Base-by-base conservation (phyloP, 1,284 basidiomycete species). In the Microbotryomycetes sp. region DNA sequence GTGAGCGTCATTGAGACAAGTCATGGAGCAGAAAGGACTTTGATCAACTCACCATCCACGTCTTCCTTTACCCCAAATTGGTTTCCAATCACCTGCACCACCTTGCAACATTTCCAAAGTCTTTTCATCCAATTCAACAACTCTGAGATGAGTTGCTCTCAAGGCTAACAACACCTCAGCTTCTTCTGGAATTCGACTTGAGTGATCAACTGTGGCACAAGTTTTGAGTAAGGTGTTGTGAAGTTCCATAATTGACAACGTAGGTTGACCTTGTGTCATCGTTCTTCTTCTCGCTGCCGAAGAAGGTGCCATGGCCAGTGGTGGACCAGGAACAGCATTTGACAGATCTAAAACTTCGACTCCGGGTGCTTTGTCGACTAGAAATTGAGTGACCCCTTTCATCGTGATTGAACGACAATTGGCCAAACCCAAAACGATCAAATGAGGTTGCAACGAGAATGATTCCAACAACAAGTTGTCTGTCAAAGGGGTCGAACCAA, bases 21-120 rank as follows among this genome's bases (percentile, higher is more conserved):
- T n/a, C n/a, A n/a, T n/a, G n/a, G n/a, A n/a, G n/a, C n/a, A n/a
- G n/a, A n/a, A 5, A 15, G 47, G 49, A 25, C 46, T 22, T 0
- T 85, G 83, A 74, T 96, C 89, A 59, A 94, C 90, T 71, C 93
- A 96, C 92, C 94, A 98, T 2, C 92, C 93, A 48, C 94, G 79
- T 0, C 92, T 86, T 3, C 94, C 94, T 73, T 96, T 93, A 71
- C 89, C 92, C 68, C 84, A 81, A 45, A 97, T 81, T 62, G 90
- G 87, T 62, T 87, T 83, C 94, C 94, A 98, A 45, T 77, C 76
- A 1, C 85, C 86, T 0, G 85, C 86, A 4, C 92, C 92, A 1
- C 82, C 81, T 7, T 86, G 85, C 0, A 93, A 79, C 7, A 81
- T 81, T 53, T 82, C 80, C 6, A 97, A 81, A 67, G 89, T 81